A percentile compares a stretch with the other conserved stretches of the same genome.
phyloP scores from a whole-genome alignment of 805 yeast genomes.

The Starmerella geochares region DNA sequence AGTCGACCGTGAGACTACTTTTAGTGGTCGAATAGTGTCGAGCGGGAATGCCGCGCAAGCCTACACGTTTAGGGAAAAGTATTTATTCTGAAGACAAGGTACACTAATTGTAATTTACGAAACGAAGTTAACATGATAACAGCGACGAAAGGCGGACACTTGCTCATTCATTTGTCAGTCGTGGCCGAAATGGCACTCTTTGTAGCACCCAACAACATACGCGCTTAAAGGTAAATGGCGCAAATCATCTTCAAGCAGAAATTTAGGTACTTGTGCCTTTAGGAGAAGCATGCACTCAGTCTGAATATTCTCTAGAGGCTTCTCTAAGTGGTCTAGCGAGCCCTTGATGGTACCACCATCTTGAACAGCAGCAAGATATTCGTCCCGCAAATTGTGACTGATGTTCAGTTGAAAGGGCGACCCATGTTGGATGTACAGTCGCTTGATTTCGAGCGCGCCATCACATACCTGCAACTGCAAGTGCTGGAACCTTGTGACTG shows the following conservation, averaged over 20 bases:
- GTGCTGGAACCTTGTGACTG: constrained; percentile 3
- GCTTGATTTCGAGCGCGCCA: neutral
- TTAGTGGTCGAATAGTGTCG: constrained; percentile 2
- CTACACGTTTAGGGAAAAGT: constrained; percentile 4
- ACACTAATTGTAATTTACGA: neutral
- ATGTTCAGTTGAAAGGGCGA: constrained; percentile 19
- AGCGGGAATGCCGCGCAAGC: constrained; percentile 1
- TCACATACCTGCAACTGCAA: neutral
- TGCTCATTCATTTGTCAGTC: too few species aligned
- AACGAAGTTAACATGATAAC: too few species aligned
- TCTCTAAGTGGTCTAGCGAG: neutral
- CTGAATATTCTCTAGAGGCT: neutral
- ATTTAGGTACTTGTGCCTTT: neutral
- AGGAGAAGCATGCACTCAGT: neutral
- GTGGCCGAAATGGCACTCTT: neutral
- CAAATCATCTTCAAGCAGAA: neutral
- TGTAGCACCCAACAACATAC: constrained; percentile 2
- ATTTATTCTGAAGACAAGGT: neutral
- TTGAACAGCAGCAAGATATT: neutral
- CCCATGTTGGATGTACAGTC: constrained; percentile 3
- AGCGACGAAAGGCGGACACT: too few species aligned
- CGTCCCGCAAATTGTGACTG: neutral
- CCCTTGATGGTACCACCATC: neutral
- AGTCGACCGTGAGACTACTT: neutral
- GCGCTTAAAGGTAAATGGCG: neutral